Conservation (phyloP, 2,329 filamentous ascomycete species). For the Epichloe glyceriae region DNA sequence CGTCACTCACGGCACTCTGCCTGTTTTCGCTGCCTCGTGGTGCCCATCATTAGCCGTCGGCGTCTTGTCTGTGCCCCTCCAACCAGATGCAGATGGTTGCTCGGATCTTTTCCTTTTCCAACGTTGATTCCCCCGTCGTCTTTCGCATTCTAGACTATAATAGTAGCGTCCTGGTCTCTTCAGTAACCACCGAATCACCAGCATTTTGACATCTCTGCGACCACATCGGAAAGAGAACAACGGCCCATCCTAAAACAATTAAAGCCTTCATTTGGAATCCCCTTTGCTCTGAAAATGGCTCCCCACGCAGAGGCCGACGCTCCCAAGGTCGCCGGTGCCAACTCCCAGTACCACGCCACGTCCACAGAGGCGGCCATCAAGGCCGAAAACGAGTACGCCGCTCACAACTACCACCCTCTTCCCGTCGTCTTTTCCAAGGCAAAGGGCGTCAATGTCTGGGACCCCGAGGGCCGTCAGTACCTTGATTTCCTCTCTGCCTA, state of each 20-base stretch:
- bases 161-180: not conserved
- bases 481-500: conserved; percentile 97
- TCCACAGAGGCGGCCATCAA: conserved; percentile 71
- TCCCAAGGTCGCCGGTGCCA: conserved; percentile 14
- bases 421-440: conserved; percentile 86
- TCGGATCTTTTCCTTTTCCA: not conserved
- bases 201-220: not conserved
- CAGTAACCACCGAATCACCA: not conserved
- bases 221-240: not conserved
- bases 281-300: conserved; percentile 33
- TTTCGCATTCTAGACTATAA: not conserved
- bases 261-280: not conserved
- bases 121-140: not conserved
- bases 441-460: conserved; percentile 82
- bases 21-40: no score
- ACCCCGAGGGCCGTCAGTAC: conserved; percentile 90
- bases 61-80: no score
- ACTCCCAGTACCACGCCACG: conserved; percentile 53
- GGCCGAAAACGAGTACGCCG: conserved; percentile 71
- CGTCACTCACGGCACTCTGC: no score
- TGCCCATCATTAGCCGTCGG: no score
- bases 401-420: conserved; percentile 97
- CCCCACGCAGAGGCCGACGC: conserved; percentile 40
- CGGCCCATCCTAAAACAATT: not conserved
- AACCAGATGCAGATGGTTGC: no score